Conservation (phyloP, 306 rosid species). For the Castanopsis chinensis region DNA sequence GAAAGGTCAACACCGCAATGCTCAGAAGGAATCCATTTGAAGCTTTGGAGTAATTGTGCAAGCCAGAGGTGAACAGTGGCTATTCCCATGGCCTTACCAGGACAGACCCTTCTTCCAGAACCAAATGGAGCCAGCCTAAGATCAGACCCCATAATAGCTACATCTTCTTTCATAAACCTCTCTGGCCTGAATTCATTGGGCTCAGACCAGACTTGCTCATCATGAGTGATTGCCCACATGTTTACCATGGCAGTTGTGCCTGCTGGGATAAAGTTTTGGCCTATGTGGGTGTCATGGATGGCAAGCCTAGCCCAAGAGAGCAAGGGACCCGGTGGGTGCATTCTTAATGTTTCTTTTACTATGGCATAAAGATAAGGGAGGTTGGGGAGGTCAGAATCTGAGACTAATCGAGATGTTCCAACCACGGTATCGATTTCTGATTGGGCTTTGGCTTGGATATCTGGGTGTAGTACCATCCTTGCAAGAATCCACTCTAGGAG, state of each 20-base stretch:
- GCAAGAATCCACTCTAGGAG: slow-evolving; percentile 86
- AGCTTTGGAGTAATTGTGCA: slow-evolving; percentile 58
- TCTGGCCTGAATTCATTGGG: slow-evolving; percentile 54
- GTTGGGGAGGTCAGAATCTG: slow-evolving; percentile 53
- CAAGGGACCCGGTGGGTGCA: slow-evolving; percentile 84
- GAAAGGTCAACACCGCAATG: slow-evolving; percentile 38
- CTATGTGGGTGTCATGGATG: slow-evolving; percentile 51
- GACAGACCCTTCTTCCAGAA: slow-evolving; percentile 74
- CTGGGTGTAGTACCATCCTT: slow-evolving; percentile 79
- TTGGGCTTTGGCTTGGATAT: slow-evolving; percentile 61
- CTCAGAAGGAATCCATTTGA: slow-evolving; percentile 41
- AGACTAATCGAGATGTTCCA: slow-evolving; percentile 14
- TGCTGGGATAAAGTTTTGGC: slow-evolving; percentile 44
- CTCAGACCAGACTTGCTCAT: slow-evolving; percentile 43
- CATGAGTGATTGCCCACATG: slow-evolving; percentile 82
- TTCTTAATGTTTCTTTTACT: slow-evolving; percentile 64
- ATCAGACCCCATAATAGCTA: slow-evolving; percentile 60
- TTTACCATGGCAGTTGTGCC: slow-evolving; percentile 83
- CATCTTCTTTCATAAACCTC: slow-evolving; percentile 37
- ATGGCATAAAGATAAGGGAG: slow-evolving; percentile 59
- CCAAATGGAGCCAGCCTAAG: slow-evolving; percentile 79
- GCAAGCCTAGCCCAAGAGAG: slow-evolving; percentile 88
- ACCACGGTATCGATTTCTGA: slow-evolving; percentile 40
- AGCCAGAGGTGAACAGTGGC: slow-evolving; percentile 79
- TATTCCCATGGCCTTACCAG: slow-evolving; percentile 77